These are phyloP conservation scores for Candida tropicalis DNA, from an alignment of 1,139 yeast genomes.

Conservation along the genomic window DNA sequence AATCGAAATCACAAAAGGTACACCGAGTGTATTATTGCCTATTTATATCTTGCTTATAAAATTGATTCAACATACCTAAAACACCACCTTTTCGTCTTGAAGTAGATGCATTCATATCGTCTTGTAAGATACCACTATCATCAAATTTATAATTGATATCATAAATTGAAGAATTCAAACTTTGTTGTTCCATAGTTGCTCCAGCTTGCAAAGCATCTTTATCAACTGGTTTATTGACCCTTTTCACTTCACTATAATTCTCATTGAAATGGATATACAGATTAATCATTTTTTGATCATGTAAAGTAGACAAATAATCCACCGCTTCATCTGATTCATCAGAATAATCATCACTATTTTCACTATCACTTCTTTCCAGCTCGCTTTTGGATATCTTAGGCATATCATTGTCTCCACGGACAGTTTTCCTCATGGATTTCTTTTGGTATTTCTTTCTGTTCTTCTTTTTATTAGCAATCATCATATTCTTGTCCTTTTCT, in stretches of 20 bases:
- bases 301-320: conserved; percentile 29
- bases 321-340: conserved; percentile 40
- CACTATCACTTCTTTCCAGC: conserved; percentile 7
- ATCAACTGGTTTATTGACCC: neutral
- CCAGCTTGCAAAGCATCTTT: neutral
- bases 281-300: conserved; percentile 89
- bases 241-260: conserved; percentile 54
- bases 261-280: conserved; percentile 86
- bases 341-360: conserved; percentile 23
- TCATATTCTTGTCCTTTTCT: conserved; percentile 56
- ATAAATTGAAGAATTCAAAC: conserved; percentile 30
- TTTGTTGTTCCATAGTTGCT: conserved; percentile 17
- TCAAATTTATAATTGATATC: conserved; percentile 34
- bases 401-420: conserved; percentile 9
- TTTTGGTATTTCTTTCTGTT: conserved; percentile 19
- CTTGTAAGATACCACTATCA: conserved; percentile 27
- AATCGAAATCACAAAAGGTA: no score
- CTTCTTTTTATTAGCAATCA: conserved; percentile 35
- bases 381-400: conserved; percentile 16
- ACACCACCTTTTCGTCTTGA: conserved; percentile 54
- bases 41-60: conserved; percentile 61
- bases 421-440: conserved; percentile 1
- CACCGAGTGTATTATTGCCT: conserved; percentile 16
- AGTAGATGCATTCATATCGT: conserved; percentile 17
- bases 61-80: conserved; percentile 79